Conservation (phyloP, 768 basidiomycete genomes). For the Kockovaella imperatae region DNA sequence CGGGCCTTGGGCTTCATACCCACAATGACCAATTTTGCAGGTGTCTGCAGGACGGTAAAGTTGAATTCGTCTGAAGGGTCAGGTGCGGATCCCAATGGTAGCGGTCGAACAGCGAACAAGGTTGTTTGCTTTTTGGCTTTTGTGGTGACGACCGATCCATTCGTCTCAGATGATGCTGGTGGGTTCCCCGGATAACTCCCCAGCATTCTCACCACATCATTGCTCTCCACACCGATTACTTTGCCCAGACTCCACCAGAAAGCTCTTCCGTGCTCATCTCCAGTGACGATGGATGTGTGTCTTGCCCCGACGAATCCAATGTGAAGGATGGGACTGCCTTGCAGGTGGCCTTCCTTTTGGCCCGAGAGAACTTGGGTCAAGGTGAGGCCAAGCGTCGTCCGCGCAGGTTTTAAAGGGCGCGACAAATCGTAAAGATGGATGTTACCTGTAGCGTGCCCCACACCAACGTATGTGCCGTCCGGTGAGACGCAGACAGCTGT, state of each 20-base stretch:
- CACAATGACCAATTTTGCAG: slow-evolving; percentile 83
- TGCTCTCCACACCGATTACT: slow-evolving; percentile 87
- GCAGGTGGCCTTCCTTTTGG: slow-evolving; percentile 72
- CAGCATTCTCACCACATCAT: slow-evolving; percentile 85
- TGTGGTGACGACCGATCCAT: not conserved
- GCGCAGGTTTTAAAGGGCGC: slow-evolving; percentile 58
- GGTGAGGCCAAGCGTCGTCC: slow-evolving; percentile 51
- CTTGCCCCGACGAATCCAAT: slow-evolving; percentile 77
- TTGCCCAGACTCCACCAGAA: slow-evolving; percentile 94
- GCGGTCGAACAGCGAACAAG: slow-evolving; percentile 67
- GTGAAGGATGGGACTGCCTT: slow-evolving; percentile 67
- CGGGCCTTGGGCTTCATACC: slow-evolving; percentile 83
- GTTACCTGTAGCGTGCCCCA: slow-evolving; percentile 75
- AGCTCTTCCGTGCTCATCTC: slow-evolving; percentile 81
- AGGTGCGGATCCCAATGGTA: slow-evolving; percentile 67
- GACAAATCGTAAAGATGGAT: slow-evolving; percentile 79
- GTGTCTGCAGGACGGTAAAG: slow-evolving; percentile 76
- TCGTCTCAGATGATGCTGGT: not conserved
- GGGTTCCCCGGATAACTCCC: slow-evolving; percentile 68
- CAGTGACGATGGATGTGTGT: slow-evolving; percentile 84
- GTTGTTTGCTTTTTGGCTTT: slow-evolving; percentile 46
- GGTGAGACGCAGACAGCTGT: slow-evolving; percentile 67
- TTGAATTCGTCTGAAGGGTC: slow-evolving; percentile 74
- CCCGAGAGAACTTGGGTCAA: slow-evolving; percentile 51
- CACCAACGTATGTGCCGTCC: slow-evolving; percentile 86